Base-by-base conservation (phyloP, 768 basidiomycete genomes). In the Pilatotrama ljubarskyi region DNA sequence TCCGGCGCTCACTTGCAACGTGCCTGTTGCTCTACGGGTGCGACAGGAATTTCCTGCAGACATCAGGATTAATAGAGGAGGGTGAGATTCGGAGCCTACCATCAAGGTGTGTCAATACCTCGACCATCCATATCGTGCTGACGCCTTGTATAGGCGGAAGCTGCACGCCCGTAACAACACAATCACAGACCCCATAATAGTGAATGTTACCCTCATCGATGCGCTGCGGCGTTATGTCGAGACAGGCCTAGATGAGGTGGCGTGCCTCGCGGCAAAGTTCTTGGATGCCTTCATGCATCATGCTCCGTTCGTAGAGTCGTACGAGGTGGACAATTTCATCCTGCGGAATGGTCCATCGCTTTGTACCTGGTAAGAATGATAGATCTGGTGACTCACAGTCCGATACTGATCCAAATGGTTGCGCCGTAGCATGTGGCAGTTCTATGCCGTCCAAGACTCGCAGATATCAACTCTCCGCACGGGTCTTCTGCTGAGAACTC, bases 281-380 rank as follows among this genome's bases (percentile, higher is more conserved):
- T 65, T 91, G 25, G 75, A 82, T 62, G 73, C 80, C 14, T 86
- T 90, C 64, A 70, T 87, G 37, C 82, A 77, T 38, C 80, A 86
- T 41, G 81, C 86, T 2, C 78, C 83, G 1, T 79, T 83, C 40
- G 68, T 91, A 55, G 86, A 88, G 64, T 69, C 82, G 0, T 81
- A 87, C 63, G 90, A 90, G 71, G 77, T 87, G 2, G 88, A 90
- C 65, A 88, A 89, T 68, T 90, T 91, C 64, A 79, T 90, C 29
- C 69, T 90, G 32, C 80, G 82, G 47, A 88, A 90, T 63, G 84
- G 81, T 13, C 71, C 72, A 41, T 68, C 83, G 17, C 73, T 92
- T n/a, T 78, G 80, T 24, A 70, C 74, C 26, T 89, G 88, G 90
- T 91, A 68, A 58, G 78, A 22, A 15, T 49, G 9, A 7, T 10